Evolutionary conservation across 192 early-diverging fungal genomes (phyloP).

Genomic region (Coemansia sp.): DNA sequence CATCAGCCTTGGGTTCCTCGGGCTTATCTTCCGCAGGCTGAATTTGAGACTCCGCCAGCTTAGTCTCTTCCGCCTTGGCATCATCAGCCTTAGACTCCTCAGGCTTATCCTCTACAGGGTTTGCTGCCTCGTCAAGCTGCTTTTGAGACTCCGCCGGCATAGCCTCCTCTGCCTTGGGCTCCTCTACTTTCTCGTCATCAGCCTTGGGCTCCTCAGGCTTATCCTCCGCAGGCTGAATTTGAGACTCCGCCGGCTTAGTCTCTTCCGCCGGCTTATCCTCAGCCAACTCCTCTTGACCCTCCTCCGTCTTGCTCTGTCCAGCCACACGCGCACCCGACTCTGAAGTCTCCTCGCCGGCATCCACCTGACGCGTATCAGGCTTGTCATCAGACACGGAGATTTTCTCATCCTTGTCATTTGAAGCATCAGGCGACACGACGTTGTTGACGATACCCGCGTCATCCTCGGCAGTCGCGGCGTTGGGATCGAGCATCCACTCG

Average conservation of each 20-base stretch:
- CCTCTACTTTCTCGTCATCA: background rate
- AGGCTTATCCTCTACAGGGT: no score
- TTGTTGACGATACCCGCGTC: conserved; percentile 42
- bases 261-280: conserved; percentile 4
- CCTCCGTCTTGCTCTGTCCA: no score
- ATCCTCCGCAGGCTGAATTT: no score
- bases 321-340: background rate
- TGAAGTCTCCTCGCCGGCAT: conserved; percentile 4
- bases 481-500: conserved; percentile 39
- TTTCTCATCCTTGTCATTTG: conserved; percentile 8
- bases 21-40: no score
- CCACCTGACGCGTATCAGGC: conserved; percentile 8
- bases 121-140: no score
- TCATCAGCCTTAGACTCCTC: no score
- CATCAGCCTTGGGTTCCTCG: background rate
- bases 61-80: background rate
- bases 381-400: conserved; percentile 9
- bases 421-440: conserved; percentile 7
- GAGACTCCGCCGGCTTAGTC: conserved; percentile 1
- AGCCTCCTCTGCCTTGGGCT: background rate
- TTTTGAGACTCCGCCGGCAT: background rate
- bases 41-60: background rate
- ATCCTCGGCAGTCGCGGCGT: conserved; percentile 21
- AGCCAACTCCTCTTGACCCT: no score
- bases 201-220: no score